Conservation (phyloP, 2,329 filamentous ascomycete genomes). For the Phoma sp. region DNA sequence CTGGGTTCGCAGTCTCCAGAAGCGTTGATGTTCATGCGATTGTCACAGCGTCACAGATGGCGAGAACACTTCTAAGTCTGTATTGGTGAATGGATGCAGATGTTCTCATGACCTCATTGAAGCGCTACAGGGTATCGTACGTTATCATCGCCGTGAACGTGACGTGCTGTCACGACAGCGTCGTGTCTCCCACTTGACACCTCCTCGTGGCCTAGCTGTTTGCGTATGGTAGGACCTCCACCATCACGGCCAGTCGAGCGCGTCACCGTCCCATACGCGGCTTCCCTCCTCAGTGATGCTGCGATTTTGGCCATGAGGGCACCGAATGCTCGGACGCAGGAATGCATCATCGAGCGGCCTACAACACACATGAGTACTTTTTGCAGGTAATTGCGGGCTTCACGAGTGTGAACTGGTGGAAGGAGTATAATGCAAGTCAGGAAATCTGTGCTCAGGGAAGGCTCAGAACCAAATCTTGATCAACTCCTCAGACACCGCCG, state of each 20-base stretch:
- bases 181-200: constrained; percentile 1
- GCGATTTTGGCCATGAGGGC: constrained; percentile 11
- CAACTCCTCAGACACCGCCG: constrained; percentile 72
- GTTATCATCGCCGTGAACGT: neutral
- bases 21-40: neutral
- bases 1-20: too few relatives aligned
- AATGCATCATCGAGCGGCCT: constrained; percentile 19
- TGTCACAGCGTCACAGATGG: neutral
- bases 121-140: constrained; percentile 20
- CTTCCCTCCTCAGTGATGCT: constrained; percentile 21
- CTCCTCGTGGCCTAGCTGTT: neutral
- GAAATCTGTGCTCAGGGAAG: constrained; percentile 19
- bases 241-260: constrained; percentile 3
- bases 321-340: constrained; percentile 12
- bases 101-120: constrained; percentile 7
- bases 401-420: neutral
- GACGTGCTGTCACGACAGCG: neutral
- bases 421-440: constrained; percentile 10
- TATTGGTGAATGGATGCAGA: neutral
- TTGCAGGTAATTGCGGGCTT: neutral
- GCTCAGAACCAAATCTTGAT: constrained; percentile 65
- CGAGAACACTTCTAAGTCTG: neutral
- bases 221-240: neutral
- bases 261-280: constrained; percentile 16
- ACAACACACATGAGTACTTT: constrained; percentile 14